Conservation (phyloP, 2,329 filamentous ascomycete species). For the Fusarium coicis region DNA sequence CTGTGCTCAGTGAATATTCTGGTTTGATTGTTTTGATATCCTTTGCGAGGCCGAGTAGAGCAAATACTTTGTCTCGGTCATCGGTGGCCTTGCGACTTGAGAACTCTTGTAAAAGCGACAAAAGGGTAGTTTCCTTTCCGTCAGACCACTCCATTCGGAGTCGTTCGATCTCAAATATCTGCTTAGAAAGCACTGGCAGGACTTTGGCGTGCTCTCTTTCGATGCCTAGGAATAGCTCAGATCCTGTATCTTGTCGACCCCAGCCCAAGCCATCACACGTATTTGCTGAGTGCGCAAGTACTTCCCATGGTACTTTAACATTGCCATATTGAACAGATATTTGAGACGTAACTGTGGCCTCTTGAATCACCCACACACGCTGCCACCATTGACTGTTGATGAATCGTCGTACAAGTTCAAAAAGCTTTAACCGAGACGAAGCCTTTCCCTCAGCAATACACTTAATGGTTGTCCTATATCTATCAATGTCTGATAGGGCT, state of each 20-base stretch:
- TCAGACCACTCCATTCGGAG: not conserved
- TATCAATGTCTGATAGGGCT: not conserved
- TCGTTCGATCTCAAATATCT: rapidly evolving
- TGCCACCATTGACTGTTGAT: not conserved
- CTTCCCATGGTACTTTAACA: not conserved
- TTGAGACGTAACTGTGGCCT: not conserved
- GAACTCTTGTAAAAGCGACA: not conserved
- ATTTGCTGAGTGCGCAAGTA: not conserved
- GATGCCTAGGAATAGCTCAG: not conserved
- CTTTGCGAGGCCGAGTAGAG: not conserved
- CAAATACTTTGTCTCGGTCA: not conserved
- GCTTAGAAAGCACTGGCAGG: not conserved
- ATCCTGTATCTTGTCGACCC: not conserved
- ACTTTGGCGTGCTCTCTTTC: not conserved
- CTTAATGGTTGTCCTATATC: not conserved
- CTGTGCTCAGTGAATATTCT: not conserved
- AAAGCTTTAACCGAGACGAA: not conserved
- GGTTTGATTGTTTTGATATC: not conserved
- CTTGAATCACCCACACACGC: not conserved
- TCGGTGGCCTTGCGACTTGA: not conserved
- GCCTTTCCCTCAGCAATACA: not conserved
- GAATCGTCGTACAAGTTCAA: not conserved
- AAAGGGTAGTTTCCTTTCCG: rapidly evolving
- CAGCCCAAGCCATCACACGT: not conserved
- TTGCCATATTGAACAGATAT: not conserved